A percentile compares a stretch with the other conserved stretches of the same genome.
Evolutionary conservation across 2,329 filamentous ascomycete species (phyloP).

Genomic region (Diaporthe sp.): DNA sequence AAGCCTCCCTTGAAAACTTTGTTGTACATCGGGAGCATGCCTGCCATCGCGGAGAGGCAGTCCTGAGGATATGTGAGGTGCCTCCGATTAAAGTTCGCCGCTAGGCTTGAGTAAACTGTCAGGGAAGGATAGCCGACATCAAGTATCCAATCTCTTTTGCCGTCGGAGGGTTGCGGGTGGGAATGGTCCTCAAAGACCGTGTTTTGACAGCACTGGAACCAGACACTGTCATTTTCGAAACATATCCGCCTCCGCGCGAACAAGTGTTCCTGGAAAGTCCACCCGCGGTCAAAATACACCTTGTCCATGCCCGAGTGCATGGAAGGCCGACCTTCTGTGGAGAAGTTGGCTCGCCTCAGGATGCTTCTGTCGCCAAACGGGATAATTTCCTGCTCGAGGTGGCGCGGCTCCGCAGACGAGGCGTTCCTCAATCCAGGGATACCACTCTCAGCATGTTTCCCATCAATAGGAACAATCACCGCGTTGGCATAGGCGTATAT

Average conservation of each 20-base stretch:
- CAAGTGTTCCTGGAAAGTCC: slow-evolving; percentile 32
- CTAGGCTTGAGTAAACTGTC: neutral
- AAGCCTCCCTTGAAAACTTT: slow-evolving; percentile 42
- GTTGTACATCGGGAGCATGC: slow-evolving; percentile 33
- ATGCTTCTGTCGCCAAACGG: neutral
- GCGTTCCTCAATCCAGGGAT: neutral
- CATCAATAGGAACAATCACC: slow-evolving; percentile 17
- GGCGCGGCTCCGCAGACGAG: neutral
- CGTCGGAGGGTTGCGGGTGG: neutral
- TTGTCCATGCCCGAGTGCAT: neutral
- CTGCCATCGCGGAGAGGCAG: slow-evolving; percentile 37
- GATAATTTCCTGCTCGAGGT: neutral
- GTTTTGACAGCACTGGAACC: neutral
- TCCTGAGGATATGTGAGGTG: slow-evolving; percentile 41
- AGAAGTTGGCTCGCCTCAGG: neutral
- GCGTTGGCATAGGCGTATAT: slow-evolving; percentile 28
- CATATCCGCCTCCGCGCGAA: slow-evolving; percentile 19
- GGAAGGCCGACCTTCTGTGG: neutral
- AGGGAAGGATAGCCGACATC: slow-evolving; percentile 8
- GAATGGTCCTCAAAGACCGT: neutral
- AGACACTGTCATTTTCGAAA: slow-evolving; percentile 18
- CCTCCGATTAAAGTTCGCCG: slow-evolving; percentile 35
- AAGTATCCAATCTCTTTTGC: neutral
- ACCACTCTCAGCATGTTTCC: neutral
- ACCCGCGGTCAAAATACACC: slow-evolving; percentile 13